phyloP scores from a whole-genome alignment of 1,284 basidiomycete genomes.

The Cryptococcus jaspeensis region DNA sequence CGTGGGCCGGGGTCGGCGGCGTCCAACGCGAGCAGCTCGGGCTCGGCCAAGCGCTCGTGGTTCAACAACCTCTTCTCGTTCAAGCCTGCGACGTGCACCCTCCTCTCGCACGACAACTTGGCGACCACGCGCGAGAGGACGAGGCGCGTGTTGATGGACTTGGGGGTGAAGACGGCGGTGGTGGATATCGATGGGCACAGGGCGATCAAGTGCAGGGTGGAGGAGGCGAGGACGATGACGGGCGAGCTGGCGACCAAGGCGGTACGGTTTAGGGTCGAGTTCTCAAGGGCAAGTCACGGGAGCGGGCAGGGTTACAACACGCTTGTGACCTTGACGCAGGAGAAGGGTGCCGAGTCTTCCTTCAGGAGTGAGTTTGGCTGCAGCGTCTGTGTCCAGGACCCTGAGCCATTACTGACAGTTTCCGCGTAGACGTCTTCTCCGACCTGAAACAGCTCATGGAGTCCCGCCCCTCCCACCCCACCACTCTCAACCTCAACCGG shows the following conservation, averaged over 20 bases:
- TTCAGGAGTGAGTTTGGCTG: slow-evolving; percentile 41
- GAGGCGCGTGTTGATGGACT: slow-evolving; percentile 28
- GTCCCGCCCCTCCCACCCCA: slow-evolving; percentile 8
- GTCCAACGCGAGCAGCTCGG: slow-evolving; percentile 10
- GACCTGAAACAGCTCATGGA: slow-evolving; percentile 26
- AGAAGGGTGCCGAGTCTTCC: slow-evolving; percentile 49
- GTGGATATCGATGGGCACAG: slow-evolving; percentile 43
- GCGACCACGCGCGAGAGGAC: slow-evolving; percentile 37
- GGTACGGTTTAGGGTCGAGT: slow-evolving; percentile 49
- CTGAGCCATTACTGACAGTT: not conserved
- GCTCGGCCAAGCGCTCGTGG: slow-evolving; percentile 68
- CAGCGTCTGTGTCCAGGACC: too few species aligned
- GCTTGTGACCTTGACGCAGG: slow-evolving; percentile 44
- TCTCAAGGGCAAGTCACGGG: slow-evolving; percentile 35
- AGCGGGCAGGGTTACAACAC: slow-evolving; percentile 37
- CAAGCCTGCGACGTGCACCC: slow-evolving; percentile 64
- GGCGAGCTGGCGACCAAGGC: slow-evolving; percentile 26
- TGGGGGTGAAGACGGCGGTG: slow-evolving; percentile 38
- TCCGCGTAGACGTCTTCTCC: slow-evolving; percentile 20
- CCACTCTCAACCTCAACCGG: slow-evolving; percentile 1
- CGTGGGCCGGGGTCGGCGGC: slow-evolving; percentile 23
- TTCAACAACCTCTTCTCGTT: slow-evolving; percentile 85
- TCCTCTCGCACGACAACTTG: slow-evolving; percentile 45
- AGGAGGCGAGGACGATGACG: slow-evolving; percentile 23
- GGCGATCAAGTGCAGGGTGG: slow-evolving; percentile 42